Percentiles rank a stretch among this genome's conserved stretches.
phyloP scores from a whole-genome alignment of 2,329 filamentous ascomycete species.

The Scedosporium minutisporum region DNA sequence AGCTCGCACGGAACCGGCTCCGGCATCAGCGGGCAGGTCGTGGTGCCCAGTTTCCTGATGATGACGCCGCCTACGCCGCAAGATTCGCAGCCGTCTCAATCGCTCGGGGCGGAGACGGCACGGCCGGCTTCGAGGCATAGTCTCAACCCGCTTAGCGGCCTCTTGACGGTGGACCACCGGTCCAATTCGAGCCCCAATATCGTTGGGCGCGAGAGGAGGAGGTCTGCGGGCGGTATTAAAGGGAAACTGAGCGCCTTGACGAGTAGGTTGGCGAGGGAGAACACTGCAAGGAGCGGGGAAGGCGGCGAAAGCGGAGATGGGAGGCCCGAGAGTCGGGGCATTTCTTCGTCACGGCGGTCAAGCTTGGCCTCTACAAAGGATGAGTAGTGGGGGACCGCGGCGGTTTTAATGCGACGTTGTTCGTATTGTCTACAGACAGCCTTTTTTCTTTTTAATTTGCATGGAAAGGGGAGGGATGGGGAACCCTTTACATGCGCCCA shows the following conservation, averaged over 20 bases:
- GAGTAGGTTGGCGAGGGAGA: conserved; percentile 2
- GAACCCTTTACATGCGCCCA: neutral
- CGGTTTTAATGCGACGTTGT: neutral
- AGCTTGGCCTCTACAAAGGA: neutral
- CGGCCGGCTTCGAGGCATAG: conserved; percentile 4
- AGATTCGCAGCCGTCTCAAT: conserved; percentile 11
- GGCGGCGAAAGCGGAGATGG: neutral
- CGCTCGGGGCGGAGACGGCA: neutral
- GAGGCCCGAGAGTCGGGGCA: neutral
- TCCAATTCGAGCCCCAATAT: neutral
- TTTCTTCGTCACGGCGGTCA: neutral
- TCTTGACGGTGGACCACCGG: neutral
- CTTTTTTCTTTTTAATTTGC: neutral
- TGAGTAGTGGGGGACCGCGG: neutral
- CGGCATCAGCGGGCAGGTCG: conserved; percentile 8
- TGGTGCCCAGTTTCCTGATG: conserved; percentile 32
- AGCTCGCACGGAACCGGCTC: conserved; percentile 5
- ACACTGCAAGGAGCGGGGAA: neutral
- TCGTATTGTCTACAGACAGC: neutral
- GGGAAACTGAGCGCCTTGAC: conserved; percentile 5
- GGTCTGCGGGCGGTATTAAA: conserved; percentile 1
- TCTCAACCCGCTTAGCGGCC: neutral
- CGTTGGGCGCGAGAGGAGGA: conserved; percentile 1
- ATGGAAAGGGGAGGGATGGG: neutral
- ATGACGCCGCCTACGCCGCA: conserved; percentile 38